These are phyloP conservation scores for Chenopodium album DNA, from an alignment of 148 eudicot species.

Conservation along the genomic window DNA sequence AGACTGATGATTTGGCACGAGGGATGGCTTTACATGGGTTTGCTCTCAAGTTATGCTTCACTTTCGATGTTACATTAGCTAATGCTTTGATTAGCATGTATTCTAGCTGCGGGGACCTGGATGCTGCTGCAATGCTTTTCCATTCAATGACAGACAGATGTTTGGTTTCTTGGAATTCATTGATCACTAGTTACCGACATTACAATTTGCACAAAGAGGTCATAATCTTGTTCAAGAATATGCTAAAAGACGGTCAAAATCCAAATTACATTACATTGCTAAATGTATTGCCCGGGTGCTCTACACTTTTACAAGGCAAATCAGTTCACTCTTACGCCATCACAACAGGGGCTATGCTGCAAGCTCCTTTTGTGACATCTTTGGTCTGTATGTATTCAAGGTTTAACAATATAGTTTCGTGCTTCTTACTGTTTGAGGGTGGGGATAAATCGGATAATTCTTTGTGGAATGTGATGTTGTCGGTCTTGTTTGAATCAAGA, in stretches of 20 bases:
- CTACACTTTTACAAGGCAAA: constrained; percentile 44
- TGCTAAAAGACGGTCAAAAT: constrained; percentile 35
- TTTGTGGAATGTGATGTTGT: constrained; percentile 64
- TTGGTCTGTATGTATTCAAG: constrained; percentile 65
- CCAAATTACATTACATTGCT: constrained; percentile 60
- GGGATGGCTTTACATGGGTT: constrained; percentile 57
- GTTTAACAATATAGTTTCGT: constrained; percentile 37
- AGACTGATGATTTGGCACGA: constrained; percentile 29
- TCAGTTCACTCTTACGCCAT: constrained; percentile 52
- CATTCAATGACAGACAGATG: constrained; percentile 36
- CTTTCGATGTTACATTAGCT: constrained; percentile 39
- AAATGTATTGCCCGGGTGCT: constrained; percentile 45
- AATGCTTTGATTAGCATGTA: constrained; percentile 70
- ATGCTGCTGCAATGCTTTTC: constrained; percentile 38
- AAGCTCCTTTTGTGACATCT: constrained; percentile 62
- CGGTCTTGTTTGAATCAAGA: constrained; percentile 40
- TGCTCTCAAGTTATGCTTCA: constrained; percentile 43
- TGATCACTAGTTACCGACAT: constrained; percentile 48
- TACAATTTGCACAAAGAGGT: constrained; percentile 32
- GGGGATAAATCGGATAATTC: constrained; percentile 45
- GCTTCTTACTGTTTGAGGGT: constrained; percentile 41
- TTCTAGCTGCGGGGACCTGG: constrained; percentile 41
- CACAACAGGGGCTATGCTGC: constrained; percentile 28
- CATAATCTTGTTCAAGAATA: constrained; percentile 34
- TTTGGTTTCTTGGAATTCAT: constrained; percentile 66